phyloP scores from a whole-genome alignment of 345 rosid genomes.

The Eucalyptus coolabah region DNA sequence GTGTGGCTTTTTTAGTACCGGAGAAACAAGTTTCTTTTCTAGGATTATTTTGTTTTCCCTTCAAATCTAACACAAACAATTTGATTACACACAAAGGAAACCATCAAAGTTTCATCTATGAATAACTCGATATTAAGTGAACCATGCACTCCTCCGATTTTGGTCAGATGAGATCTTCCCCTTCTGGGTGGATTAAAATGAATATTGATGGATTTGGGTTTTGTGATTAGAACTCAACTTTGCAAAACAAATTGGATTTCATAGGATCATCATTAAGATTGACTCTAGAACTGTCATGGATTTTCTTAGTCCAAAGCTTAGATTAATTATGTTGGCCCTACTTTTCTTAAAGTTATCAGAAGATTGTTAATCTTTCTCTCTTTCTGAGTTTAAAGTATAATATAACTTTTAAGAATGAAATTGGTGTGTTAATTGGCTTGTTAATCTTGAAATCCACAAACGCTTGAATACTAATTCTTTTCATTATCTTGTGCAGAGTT shows the following conservation, averaged over 20 bases:
- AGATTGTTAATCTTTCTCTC: background rate
- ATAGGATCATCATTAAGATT: too few relatives aligned
- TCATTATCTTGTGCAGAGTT: fast-evolving
- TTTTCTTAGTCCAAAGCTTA: background rate
- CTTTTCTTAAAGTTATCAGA: background rate
- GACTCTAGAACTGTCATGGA: too few relatives aligned
- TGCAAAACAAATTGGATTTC: background rate
- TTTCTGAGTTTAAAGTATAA: background rate
- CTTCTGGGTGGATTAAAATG: background rate
- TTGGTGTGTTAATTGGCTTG: fast-evolving
- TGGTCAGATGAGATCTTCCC: background rate
- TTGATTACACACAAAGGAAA: background rate
- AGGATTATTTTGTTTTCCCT: background rate
- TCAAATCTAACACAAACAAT: too few relatives aligned
- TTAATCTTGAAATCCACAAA: background rate
- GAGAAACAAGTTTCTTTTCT: background rate
- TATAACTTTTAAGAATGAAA: too few relatives aligned
- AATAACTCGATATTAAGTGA: background rate
- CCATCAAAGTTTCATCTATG: too few relatives aligned
- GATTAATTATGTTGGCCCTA: too few relatives aligned
- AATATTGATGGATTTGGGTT: too few relatives aligned
- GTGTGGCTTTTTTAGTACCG: background rate
- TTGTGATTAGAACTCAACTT: background rate
- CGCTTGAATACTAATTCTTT: background rate
- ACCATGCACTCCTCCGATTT: fast-evolving